Evolutionary conservation across 2,329 filamentous ascomycete genomes (phyloP).

Genomic region (Stagonosporopsis chrysanthemi): DNA sequence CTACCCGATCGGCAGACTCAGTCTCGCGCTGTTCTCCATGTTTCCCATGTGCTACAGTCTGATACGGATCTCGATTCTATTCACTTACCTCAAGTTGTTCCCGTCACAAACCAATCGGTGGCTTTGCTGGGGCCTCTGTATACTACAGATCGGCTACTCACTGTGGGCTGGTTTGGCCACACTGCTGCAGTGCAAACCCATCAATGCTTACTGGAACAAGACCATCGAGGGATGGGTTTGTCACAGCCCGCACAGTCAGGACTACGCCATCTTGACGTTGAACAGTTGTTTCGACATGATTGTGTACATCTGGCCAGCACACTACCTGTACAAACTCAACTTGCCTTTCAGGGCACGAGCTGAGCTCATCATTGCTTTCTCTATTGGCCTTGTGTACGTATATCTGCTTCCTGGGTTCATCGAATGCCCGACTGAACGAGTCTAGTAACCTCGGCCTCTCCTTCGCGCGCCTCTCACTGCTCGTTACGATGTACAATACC

Average conservation of each 20-base stretch:
- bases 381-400: constrained; percentile 22
- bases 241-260: constrained; percentile 18
- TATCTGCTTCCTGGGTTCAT: not conserved
- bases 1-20: constrained; percentile 12
- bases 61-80: constrained; percentile 21
- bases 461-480: constrained; percentile 17
- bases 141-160: constrained; percentile 11
- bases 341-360: constrained; percentile 20
- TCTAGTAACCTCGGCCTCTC: constrained; percentile 16
- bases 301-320: constrained; percentile 27
- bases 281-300: constrained; percentile 28
- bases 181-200: constrained; percentile 17
- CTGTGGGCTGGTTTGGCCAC: constrained; percentile 11
- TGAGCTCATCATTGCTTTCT: constrained; percentile 23
- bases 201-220: constrained; percentile 19
- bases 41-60: constrained; percentile 21
- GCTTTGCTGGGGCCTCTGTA: constrained; percentile 20
- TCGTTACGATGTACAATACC: constrained; percentile 20
- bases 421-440: not conserved
- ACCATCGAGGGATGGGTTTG: constrained; percentile 13
- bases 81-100: constrained; percentile 23
- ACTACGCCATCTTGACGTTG: constrained; percentile 20
- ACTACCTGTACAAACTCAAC: constrained; percentile 29
- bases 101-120: constrained; percentile 22
- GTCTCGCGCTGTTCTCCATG: constrained; percentile 17